A percentile compares a stretch with the other conserved stretches of the same genome.
Evolutionary conservation across 2,329 filamentous ascomycete species (phyloP).

Genomic region (Aspergillus sp.): DNA sequence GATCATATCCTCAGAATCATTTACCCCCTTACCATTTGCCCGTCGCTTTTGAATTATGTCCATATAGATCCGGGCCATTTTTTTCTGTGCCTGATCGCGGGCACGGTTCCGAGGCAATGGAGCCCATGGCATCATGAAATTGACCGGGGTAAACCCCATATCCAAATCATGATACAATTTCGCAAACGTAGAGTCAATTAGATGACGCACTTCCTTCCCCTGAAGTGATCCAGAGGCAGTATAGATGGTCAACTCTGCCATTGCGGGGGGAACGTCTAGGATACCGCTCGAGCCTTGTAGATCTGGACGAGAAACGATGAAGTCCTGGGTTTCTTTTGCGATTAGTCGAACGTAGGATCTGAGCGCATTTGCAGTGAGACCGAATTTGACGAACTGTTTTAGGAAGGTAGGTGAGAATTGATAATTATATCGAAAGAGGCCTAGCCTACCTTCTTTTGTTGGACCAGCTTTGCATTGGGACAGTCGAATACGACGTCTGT

Average conservation of each 20-base stretch:
- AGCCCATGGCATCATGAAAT: conserved; percentile 76
- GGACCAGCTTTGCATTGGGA: conserved; percentile 87
- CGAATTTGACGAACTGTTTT: conserved; percentile 60
- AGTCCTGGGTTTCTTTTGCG: conserved; percentile 59
- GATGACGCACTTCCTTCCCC: conserved; percentile 68
- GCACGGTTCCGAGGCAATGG: conserved; percentile 71
- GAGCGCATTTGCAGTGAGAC: conserved; percentile 56
- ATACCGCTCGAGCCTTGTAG: conserved; percentile 59
- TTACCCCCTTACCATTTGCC: conserved; percentile 36
- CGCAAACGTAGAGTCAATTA: conserved; percentile 68
- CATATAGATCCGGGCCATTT: conserved; percentile 67
- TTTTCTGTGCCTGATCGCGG: conserved; percentile 65
- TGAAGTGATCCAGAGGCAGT: conserved; percentile 74
- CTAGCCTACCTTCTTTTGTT: conserved; percentile 64
- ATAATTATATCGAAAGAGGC: conserved; percentile 1
- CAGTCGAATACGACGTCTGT: conserved; percentile 87
- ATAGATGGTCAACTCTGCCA: conserved; percentile 76
- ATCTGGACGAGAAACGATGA: conserved; percentile 48
- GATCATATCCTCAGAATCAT: conserved; percentile 64
- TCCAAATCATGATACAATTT: conserved; percentile 76
- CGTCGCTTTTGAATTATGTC: conserved; percentile 65
- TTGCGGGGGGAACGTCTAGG: conserved; percentile 60
- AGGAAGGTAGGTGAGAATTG: conserved; percentile 14
- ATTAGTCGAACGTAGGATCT: conserved; percentile 75
- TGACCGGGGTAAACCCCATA: conserved; percentile 72